Conservation (phyloP, 805 yeast species). For the Pichia phayaonensis region DNA sequence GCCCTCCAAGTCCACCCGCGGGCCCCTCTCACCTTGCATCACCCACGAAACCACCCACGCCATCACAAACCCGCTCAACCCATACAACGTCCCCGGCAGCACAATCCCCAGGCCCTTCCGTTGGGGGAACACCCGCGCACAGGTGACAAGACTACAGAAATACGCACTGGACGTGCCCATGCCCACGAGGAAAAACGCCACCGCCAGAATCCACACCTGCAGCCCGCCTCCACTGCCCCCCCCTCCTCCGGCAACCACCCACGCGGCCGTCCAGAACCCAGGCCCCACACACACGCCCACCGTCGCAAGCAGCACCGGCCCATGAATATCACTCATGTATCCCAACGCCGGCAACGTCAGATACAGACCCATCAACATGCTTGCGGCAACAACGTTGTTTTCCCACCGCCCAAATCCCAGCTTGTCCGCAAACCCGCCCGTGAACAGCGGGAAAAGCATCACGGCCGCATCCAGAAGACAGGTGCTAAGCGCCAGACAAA, state of each 20-base stretch:
- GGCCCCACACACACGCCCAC: slow-evolving; percentile 59
- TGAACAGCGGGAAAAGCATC: slow-evolving; percentile 70
- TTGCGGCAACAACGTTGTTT: slow-evolving; percentile 65
- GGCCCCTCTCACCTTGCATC: slow-evolving; percentile 27
- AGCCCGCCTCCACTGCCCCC: slow-evolving; percentile 20
- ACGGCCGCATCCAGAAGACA: slow-evolving; percentile 81
- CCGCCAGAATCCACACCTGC: slow-evolving; percentile 33
- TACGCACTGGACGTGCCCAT: slow-evolving; percentile 66
- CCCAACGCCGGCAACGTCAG: slow-evolving; percentile 78
- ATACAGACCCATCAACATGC: slow-evolving; percentile 75
- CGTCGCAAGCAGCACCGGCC: slow-evolving; percentile 65
- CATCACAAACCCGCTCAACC: slow-evolving; percentile 70
- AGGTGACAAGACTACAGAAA: slow-evolving; percentile 64
- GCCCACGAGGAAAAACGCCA: slow-evolving; percentile 55
- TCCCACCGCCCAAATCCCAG: slow-evolving; percentile 56
- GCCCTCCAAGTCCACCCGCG: slow-evolving; percentile 36
- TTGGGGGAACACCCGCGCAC: slow-evolving; percentile 79
- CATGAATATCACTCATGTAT: slow-evolving; percentile 75
- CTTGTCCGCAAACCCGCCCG: slow-evolving; percentile 55
- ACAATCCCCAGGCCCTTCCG: slow-evolving; percentile 76
- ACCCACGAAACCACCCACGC: slow-evolving; percentile 48
- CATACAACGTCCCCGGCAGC: slow-evolving; percentile 83
- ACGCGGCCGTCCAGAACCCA: slow-evolving; percentile 50
- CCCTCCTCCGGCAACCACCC: slow-evolving; percentile 23
- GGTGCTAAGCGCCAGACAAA: slow-evolving; percentile 47